A percentile compares a stretch with the other conserved stretches of the same genome.
Evolutionary conservation across 768 basidiomycete species (phyloP).

Genomic region (Lentinula aciculospora): DNA sequence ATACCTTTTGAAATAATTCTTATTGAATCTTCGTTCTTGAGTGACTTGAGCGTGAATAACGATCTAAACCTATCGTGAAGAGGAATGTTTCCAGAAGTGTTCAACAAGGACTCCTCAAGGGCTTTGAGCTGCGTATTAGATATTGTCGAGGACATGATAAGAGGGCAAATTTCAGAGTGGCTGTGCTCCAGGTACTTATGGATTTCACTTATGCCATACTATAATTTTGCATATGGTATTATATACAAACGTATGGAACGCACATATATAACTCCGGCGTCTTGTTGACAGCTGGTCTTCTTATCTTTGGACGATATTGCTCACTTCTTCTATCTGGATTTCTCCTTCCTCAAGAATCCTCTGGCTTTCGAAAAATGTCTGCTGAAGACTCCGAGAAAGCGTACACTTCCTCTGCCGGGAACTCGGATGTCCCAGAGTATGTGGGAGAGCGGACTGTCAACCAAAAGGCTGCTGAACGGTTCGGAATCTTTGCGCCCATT

Average conservation of each 20-base stretch:
- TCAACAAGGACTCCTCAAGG: constrained; percentile 77
- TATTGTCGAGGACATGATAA: background rate
- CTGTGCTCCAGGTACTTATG: background rate
- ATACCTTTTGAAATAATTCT: constrained; percentile 80
- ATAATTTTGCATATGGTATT: background rate
- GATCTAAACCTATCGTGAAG: constrained; percentile 88
- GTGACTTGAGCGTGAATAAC: constrained; percentile 85
- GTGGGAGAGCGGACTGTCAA: constrained; percentile 17
- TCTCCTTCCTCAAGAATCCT: background rate
- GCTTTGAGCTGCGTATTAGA: constrained; percentile 49
- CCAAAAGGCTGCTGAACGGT: constrained; percentile 21
- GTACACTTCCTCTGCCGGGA: background rate
- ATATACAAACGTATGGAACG: background rate
- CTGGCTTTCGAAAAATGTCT: background rate
- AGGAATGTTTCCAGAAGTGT: constrained; percentile 61
- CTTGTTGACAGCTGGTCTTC: background rate
- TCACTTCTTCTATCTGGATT: background rate
- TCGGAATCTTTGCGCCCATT: constrained; percentile 22
- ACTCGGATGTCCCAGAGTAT: background rate
- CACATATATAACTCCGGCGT: background rate
- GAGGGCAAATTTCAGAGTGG: background rate
- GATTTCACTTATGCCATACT: too few species aligned
- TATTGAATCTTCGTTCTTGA: constrained; percentile 76
- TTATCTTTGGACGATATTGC: background rate
- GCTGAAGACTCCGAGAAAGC: constrained; percentile 7